Evolutionary conservation across 2,329 filamentous ascomycete species (phyloP).

Genomic region (Neophaeococcomyces aloes): DNA sequence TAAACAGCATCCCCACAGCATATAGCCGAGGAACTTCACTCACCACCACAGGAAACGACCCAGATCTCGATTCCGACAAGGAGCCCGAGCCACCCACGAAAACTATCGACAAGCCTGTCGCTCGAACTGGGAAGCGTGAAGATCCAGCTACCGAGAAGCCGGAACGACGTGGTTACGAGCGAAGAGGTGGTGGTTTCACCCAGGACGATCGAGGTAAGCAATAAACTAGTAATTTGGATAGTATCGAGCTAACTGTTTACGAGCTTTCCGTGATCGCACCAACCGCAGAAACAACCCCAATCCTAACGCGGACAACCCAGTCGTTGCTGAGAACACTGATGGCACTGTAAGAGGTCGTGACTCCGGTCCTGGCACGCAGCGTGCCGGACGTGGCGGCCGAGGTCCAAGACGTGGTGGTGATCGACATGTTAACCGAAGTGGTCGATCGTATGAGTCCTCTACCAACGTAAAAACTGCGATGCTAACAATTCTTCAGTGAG

Average conservation of each 20-base stretch:
- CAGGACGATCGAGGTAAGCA: conserved; percentile 82
- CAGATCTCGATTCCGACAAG: conserved; percentile 62
- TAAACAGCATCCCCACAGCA: conserved; percentile 40
- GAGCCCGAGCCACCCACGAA: conserved; percentile 68
- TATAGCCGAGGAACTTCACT: conserved; percentile 10
- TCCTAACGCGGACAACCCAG: conserved; percentile 55
- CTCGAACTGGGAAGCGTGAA: conserved; percentile 78
- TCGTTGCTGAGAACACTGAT: conserved; percentile 57
- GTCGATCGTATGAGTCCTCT: conserved; percentile 43
- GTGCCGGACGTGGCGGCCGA: conserved; percentile 54
- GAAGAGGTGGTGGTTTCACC: conserved; percentile 48
- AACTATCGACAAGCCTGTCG: conserved; percentile 73
- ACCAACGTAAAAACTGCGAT: not conserved
- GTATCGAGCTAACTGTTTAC: not conserved
- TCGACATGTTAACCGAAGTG: conserved; percentile 49
- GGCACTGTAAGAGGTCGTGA: conserved; percentile 25
- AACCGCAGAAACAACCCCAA: conserved; percentile 57
- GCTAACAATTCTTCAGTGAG: conserved; percentile 27
- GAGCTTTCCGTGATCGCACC: conserved; percentile 76
- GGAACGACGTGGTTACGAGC: conserved; percentile 38
- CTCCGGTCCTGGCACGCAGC: conserved; percentile 39
- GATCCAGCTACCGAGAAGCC: conserved; percentile 60
- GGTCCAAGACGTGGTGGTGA: conserved; percentile 44
- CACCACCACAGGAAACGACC: conserved; percentile 51
- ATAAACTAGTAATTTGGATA: conserved; percentile 10